Evolutionary conservation across 306 rosid genomes (phyloP), one percentile per base, ranked within the genome.

Genomic region (Abrus pulchellus): DNA sequence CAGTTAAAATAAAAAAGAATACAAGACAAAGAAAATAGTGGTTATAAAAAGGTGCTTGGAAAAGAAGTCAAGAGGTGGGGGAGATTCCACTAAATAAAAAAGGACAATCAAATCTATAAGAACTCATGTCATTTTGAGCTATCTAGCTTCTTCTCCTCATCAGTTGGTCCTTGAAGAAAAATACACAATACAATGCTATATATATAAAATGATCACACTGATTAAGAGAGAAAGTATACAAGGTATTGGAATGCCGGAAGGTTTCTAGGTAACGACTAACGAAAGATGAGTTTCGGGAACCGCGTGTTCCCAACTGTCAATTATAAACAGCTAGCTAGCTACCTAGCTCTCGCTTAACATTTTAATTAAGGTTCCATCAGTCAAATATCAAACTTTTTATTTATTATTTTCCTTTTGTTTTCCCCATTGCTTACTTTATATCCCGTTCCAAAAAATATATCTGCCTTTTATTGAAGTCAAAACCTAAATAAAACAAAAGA

Each of bases 351-450:
- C 33, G 75, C 62, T 20, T 13, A 44, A 56, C 63, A 64, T 49
- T 36, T 61, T 70, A 75, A 79, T 89, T 84, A 86, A 90, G 86
- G 86, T 87, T 68, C 83, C 83, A 80, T 84, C 91, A 86, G 78
- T 89, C 93, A 89, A 78, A 83, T 69, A 48, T 32, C 28, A 66
- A 52, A 80, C 1, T 2, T 43, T 47, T 64, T 36, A 36, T 36
- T 57, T 9, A 27, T 68, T 79, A 62, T 50, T 53, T 72, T 54
- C 80, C 30, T 48, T 43, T 13, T 33, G 43, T 20, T 20, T 20
- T 20, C 6, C 75, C 53, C 47, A 5, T 38, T 59, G 57, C 50
- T 60, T 38, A 74, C 38, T 80, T 74, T 71, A 33, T 61, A 72
- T 63, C 72, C 54, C 73, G 64, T 74, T 79, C 74, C 63, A 85